Evolutionary conservation across 2,329 filamentous ascomycete genomes (phyloP), one percentile per base, ranked within the genome.

Genomic region (Trichoderma arundinaceum): DNA sequence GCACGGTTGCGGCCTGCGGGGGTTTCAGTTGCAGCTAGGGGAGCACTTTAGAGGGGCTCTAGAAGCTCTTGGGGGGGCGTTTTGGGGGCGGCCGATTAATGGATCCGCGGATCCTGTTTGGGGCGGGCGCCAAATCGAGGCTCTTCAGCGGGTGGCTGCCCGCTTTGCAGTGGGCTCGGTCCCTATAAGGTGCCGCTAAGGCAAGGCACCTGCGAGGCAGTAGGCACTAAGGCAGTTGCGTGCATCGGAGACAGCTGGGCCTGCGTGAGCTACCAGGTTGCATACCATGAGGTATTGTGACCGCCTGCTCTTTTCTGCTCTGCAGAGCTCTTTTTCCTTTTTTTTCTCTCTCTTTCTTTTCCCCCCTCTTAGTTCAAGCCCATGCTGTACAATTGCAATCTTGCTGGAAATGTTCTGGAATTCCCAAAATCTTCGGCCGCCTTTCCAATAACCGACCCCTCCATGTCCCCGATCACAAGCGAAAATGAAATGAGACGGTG

Each of bases 401-500:
- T 48, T 17, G 28, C 22, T 28, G 22, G 22, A 5, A 22, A 17
- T 12, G 8, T 13, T 28, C 19, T 49, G 19, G 8, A 32, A 22
- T 28, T 15, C 1, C 52, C 52, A 28, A 28, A 39, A 41, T 15
- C 10, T 12, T 60, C 44, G 44, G 33, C 57, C 57, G 57, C 57
- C 35, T 2, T 39, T 39, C 32, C 17, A 15, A 28, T 51, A 10
- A 17, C 57, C 57, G 32, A 38, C 32, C 10, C 38, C 17, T 17
- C 13, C 43, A 38, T 49, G 39, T 49, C 33, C 35, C 44, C 43
- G 56, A 46, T 32, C 13, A 8, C 44, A 52, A 61, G 46, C 58
- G 58, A 61, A 43, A 61, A 43, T 10, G 58, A 61, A 52, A 52
- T 61, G 58, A 61, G 46, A 61, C 49, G 58, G 46, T 61, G 48